Evolutionary conservation across 306 rosid species (phyloP), one percentile per base, ranked within the genome.

Genomic region (Luffa aegyptiaca): DNA sequence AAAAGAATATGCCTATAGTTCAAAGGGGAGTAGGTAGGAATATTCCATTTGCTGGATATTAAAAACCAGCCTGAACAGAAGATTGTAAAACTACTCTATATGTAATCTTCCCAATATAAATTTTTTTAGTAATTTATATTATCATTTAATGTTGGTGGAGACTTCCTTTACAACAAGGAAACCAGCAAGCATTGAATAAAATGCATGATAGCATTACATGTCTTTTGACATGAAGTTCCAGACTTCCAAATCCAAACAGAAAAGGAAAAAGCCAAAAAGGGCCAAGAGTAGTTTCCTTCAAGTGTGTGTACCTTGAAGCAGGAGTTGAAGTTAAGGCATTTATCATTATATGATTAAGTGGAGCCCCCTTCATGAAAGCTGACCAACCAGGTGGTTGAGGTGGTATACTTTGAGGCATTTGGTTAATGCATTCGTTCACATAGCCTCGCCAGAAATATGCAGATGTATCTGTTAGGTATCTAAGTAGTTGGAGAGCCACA

Each of bases 371-470:
- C 97, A 89, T 84, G 87, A 91, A 92, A 62, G 97, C 87, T 79
- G 97, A 87, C 99, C 99, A 95, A 64, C 97, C 90, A 75, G 94
- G 90, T 44, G 84, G 87, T 84, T 91, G 98, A 84, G 90, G 58
- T 45, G 92, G 93, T 76, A 93, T 79, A 81, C 91, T 85, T 75
- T 93, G 97, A 63, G 97, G 99, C 82, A 89, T 76, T 84, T 91
- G 97, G 82, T 75, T 89, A 80, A 95, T 85, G 44, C 80, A 72
- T 81, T 97, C 97, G 44, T 86, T 90, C 71, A 87, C 91, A 89
- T 91, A 95, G 69, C 97, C 97, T 55, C 93, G 96, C 99, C 99
- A 93, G 80, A 84, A 83, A 84, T 95, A 95, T 59, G 94, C 96
- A 45, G 96, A 88, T 20, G 96, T 90, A 77, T n/a, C n/a, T n/a